These are phyloP conservation scores for Microsporum canis DNA, from an alignment of 2,329 filamentous ascomycete species.

Conservation along the genomic window DNA sequence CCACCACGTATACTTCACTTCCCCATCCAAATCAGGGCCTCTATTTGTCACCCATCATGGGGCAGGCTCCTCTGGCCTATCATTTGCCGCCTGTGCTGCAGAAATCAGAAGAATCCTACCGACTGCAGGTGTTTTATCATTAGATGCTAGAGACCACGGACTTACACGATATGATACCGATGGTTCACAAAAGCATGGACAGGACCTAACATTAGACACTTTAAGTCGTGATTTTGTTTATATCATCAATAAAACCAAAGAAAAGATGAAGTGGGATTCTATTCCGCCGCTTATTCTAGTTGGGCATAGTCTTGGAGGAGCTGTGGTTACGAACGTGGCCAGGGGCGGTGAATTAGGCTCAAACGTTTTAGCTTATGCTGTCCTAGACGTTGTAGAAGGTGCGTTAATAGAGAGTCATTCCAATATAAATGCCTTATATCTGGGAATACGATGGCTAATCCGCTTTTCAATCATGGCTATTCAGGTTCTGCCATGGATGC, in stretches of 20 bases:
- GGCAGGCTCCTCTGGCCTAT: conserved; percentile 82
- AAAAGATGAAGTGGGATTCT: conserved; percentile 58
- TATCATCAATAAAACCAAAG: conserved; percentile 56
- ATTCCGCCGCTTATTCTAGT: conserved; percentile 70
- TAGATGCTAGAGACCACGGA: conserved; percentile 82
- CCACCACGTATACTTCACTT: conserved; percentile 81
- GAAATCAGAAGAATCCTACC: conserved; percentile 70
- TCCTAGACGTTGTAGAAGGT: conserved; percentile 87
- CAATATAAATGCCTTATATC: neutral
- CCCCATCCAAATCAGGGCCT: conserved; percentile 59
- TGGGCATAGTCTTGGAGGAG: conserved; percentile 86
- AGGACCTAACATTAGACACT: conserved; percentile 61
- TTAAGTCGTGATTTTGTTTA: conserved; percentile 61
- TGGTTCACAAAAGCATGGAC: conserved; percentile 22
- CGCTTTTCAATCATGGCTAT: neutral
- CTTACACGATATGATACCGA: conserved; percentile 40
- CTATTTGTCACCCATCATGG: conserved; percentile 93
- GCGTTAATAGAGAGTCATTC: conserved; percentile 3
- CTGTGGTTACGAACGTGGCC: conserved; percentile 76
- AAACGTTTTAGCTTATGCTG: conserved; percentile 69
- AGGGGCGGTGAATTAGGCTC: conserved; percentile 53
- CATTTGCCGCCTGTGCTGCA: conserved; percentile 69
- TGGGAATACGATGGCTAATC: neutral
- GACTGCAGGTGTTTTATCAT: conserved; percentile 66
- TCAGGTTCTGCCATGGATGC: conserved; percentile 81